Evolutionary conservation across 768 basidiomycete genomes (phyloP).

Genomic region (Pleurotus cornucopiae): DNA sequence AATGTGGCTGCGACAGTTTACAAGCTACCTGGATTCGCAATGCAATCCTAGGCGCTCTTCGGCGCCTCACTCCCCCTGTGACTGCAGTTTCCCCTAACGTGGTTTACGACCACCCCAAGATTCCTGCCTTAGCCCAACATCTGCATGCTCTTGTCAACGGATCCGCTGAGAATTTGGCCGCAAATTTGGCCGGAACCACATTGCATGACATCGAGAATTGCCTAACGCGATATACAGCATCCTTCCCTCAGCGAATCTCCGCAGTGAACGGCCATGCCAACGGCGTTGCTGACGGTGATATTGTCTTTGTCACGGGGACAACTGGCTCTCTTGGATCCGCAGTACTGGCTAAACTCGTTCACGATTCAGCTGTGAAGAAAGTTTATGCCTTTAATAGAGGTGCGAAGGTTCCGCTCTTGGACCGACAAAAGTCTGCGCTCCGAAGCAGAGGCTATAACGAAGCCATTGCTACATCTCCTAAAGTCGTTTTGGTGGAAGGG

Average conservation of each 20-base stretch:
- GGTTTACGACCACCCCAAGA: slow-evolving; percentile 8
- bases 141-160: slow-evolving; percentile 11
- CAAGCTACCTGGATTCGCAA: slow-evolving; percentile 24
- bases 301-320: slow-evolving; percentile 21
- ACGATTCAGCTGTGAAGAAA: slow-evolving; percentile 28
- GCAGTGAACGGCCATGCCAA: not conserved
- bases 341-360: slow-evolving; percentile 20
- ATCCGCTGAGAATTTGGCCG: slow-evolving; percentile 11
- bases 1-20: slow-evolving; percentile 26
- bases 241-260: not conserved
- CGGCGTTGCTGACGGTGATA: not conserved
- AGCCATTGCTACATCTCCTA: slow-evolving; percentile 9
- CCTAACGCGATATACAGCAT: not conserved
- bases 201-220: not conserved
- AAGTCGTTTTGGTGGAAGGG: slow-evolving; percentile 17
- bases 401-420: slow-evolving; percentile 4
- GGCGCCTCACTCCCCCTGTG: slow-evolving; percentile 9
- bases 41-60: slow-evolving; percentile 13
- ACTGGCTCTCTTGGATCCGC: slow-evolving; percentile 22
- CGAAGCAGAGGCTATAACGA: slow-evolving; percentile 15
- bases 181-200: not conserved
- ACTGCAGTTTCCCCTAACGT: slow-evolving; percentile 16
- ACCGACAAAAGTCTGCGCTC: slow-evolving; percentile 16
- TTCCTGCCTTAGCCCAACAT: not conserved
- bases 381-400: slow-evolving; percentile 33